Conservation (phyloP, 352 stramenopile genomes). For the Globisporangium barbulae region DNA sequence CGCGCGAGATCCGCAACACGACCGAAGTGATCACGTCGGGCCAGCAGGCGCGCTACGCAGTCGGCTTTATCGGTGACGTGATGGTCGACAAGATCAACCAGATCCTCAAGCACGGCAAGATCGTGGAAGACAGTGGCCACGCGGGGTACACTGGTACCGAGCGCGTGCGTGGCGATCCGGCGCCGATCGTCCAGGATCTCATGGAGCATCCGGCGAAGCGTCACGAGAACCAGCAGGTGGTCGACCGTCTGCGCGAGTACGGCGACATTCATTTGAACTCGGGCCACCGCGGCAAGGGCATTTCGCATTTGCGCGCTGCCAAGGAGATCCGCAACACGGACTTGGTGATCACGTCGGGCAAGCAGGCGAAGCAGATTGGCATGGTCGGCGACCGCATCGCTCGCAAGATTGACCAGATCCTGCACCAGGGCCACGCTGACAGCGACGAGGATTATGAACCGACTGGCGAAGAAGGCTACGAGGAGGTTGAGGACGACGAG, state of each 20-base stretch:
- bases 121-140: conserved; percentile 40
- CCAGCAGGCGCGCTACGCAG: conserved; percentile 32
- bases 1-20: conserved; percentile 55
- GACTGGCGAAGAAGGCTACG: conserved; percentile 43
- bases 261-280: conserved; percentile 68
- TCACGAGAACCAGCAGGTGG: conserved; percentile 63
- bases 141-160: conserved; percentile 18
- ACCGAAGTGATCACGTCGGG: conserved; percentile 50
- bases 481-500: conserved; percentile 27
- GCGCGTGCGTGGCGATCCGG: conserved; percentile 41
- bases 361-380: conserved; percentile 49
- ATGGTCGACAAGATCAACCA: conserved; percentile 80
- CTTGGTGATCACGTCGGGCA: conserved; percentile 40
- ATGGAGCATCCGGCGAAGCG: conserved; percentile 48
- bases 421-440: conserved; percentile 64
- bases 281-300: conserved; percentile 60
- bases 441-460: conserved; percentile 60
- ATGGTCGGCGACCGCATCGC: conserved; percentile 60
- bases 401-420: conserved; percentile 75
- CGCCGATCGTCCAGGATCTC: conserved; percentile 73
- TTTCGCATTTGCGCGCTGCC: conserved; percentile 72
- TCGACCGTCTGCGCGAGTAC: conserved; percentile 65
- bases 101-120: conserved; percentile 63
- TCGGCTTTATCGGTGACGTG: conserved; percentile 62
- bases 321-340: conserved; percentile 56